A percentile compares a stretch with the other conserved stretches of the same genome.
Evolutionary conservation across 495 filamentous ascomycete species (phyloP).

Genomic region (Trichoderma parareesei): DNA sequence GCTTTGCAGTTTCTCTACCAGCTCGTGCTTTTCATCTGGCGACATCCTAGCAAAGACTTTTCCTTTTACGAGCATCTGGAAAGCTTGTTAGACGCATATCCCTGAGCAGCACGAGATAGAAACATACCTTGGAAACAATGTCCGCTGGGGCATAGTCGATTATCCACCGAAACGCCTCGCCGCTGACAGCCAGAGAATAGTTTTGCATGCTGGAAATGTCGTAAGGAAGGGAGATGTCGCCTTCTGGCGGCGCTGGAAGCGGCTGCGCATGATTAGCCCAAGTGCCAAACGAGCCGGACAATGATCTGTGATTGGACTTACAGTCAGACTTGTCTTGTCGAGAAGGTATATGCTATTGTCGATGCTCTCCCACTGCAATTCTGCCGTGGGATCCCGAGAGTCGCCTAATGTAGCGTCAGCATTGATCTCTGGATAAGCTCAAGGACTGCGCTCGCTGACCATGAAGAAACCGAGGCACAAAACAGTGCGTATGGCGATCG

Average conservation of each 20-base stretch:
- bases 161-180: slow-evolving; percentile 95
- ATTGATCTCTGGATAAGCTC: not conserved
- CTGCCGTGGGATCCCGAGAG: slow-evolving; percentile 56
- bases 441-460: slow-evolving; percentile 32
- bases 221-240: slow-evolving; percentile 77
- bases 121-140: slow-evolving; percentile 56
- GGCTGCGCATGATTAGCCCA: slow-evolving; percentile 47
- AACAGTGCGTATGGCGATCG: slow-evolving; percentile 73
- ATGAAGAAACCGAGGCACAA: slow-evolving; percentile 80
- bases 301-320: slow-evolving; percentile 23
- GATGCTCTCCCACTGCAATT: slow-evolving; percentile 82
- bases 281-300: not conserved
- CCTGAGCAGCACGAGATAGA: not conserved
- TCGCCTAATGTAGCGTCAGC: slow-evolving; percentile 34
- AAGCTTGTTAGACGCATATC: slow-evolving; percentile 17
- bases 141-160: slow-evolving; percentile 79
- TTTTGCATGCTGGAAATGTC: slow-evolving; percentile 68
- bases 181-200: slow-evolving; percentile 81
- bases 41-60: slow-evolving; percentile 99
- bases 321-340: slow-evolving; percentile 67
- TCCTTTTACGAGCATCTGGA: slow-evolving; percentile 75
- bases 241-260: slow-evolving; percentile 53
- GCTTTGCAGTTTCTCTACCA: slow-evolving; percentile 94
- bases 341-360: slow-evolving; percentile 70
- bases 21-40: slow-evolving; percentile 96